phyloP scores from a whole-genome alignment of 2,329 filamentous ascomycete species.

The Nakataea oryzae region DNA sequence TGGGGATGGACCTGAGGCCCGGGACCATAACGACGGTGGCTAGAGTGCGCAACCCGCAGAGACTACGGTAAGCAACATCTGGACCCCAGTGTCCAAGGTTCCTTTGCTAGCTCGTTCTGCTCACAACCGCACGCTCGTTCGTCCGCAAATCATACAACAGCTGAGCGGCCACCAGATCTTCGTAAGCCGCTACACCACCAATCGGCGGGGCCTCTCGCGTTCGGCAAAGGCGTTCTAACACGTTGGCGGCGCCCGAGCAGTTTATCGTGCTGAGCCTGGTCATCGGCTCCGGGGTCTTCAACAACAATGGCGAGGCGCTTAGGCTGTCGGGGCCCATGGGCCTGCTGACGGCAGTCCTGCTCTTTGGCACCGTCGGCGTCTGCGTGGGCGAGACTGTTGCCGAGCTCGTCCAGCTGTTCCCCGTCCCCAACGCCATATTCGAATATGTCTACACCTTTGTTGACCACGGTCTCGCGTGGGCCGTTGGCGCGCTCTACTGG shows the following conservation, averaged over 20 bases:
- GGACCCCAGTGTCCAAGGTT: too few relatives aligned
- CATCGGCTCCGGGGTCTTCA: constrained; percentile 10
- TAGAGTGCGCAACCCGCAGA: too few relatives aligned
- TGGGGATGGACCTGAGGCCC: too few relatives aligned
- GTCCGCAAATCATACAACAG: constrained; percentile 1
- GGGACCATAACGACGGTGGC: too few relatives aligned
- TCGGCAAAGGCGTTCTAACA: too few relatives aligned
- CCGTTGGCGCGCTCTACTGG: constrained; percentile 10
- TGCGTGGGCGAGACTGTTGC: constrained; percentile 10
- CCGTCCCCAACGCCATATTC: constrained; percentile 10
- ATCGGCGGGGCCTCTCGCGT: too few relatives aligned
- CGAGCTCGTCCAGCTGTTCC: constrained; percentile 11
- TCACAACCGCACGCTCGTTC: neutral
- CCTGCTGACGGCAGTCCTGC: constrained; percentile 6
- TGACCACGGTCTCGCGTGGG: constrained; percentile 10
- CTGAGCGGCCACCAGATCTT: constrained; percentile 7
- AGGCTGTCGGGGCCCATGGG: constrained; percentile 8
- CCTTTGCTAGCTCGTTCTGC: neutral
- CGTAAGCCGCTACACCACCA: constrained; percentile 1
- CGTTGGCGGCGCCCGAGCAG: neutral
- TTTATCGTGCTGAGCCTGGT: constrained; percentile 8
- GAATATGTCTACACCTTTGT: constrained; percentile 12
- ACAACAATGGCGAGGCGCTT: constrained; percentile 7
- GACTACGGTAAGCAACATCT: too few relatives aligned
- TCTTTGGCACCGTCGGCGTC: constrained; percentile 8